These are phyloP conservation scores for Musa schizocarpa DNA, from an alignment of 176 grass and related monocot species.

Conservation along the genomic window DNA sequence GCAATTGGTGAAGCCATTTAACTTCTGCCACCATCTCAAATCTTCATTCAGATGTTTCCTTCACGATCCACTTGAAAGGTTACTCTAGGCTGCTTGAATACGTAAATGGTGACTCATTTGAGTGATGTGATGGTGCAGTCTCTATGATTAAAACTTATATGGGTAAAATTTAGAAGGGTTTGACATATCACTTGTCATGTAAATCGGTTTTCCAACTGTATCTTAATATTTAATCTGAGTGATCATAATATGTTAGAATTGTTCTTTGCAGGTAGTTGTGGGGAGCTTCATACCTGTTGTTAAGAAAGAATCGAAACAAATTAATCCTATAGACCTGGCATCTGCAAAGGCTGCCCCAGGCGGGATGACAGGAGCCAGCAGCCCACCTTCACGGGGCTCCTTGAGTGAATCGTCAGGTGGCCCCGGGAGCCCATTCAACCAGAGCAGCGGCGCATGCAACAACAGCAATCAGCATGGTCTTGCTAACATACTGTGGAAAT, in stretches of 20 bases:
- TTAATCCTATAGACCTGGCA: constrained; percentile 24
- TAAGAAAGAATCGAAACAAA: constrained; percentile 47
- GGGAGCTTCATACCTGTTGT: constrained; percentile 73
- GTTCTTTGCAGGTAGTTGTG: constrained; percentile 42
- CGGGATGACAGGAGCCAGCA: constrained; percentile 24
- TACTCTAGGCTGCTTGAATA: too few species aligned
- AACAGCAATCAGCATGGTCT: constrained; percentile 43
- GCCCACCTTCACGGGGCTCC: constrained; percentile 56
- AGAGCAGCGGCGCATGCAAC: constrained; percentile 32
- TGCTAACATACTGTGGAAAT: constrained; percentile 80
- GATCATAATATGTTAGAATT: neutral
- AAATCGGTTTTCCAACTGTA: too few species aligned
- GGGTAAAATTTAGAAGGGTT: too few species aligned
- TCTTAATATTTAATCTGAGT: too few species aligned
- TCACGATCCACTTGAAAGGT: too few species aligned
- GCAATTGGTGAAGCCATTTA: too few species aligned
- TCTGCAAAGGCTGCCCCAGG: constrained; percentile 27
- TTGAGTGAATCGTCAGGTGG: constrained; percentile 63
- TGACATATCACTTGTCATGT: too few species aligned
- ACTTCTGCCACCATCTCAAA: too few species aligned
- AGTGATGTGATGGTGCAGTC: too few species aligned
- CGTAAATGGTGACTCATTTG: too few species aligned
- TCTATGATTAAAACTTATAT: too few species aligned
- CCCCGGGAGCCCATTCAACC: constrained; percentile 55
- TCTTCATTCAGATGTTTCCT: too few species aligned